Base-by-base conservation (phyloP, 306 rosid species). In the Citrullus colocynthis region DNA sequence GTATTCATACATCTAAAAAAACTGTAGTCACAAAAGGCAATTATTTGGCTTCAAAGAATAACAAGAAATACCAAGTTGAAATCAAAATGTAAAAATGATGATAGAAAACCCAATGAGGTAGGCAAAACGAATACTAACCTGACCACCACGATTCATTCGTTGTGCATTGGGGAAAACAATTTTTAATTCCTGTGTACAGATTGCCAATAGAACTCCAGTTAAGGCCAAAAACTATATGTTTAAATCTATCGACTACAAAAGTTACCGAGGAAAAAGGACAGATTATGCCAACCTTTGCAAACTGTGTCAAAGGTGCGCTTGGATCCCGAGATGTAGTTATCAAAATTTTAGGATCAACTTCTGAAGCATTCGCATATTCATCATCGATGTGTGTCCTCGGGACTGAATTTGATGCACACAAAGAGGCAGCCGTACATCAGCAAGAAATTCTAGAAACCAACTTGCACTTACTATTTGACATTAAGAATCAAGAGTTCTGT, bases 141-240 rank as follows among this genome's bases (percentile, higher is more conserved):
- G 97, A 72, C 96, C 87, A 87, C 98, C 98, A 74, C 98, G 97
- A 83, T 95, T 95, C 87, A 92, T 91, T 82, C 88, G 88, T 78
- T 89, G 88, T 10, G 97, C 92, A 87, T 95, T 95, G 7, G 98
- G 98, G 79, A 95, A 90, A 76, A 95, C 91, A 48, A 87, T 60
- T 79, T 88, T 95, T 84, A 95, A 78, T 78, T 95, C 98, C 98
- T 95, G 82, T 75, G 81, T 41, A 74, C 49, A 79, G 49, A 81
- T 77, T 30, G 45, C 49, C 51, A 77, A 30, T 75, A 28, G 44
- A 81, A 79, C 41, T 64, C 41, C 28, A 76, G 61, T 76, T 39
- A 76, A 58, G 55, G 55, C 55, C 54, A 69, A 44, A 21, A 36
- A 5, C 75, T 42, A 42, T 44, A 41, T 14, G 5, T 18, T 66